Base-by-base conservation (phyloP, 371 early-diverging fungal genomes). In the Zychaea mexicana region DNA sequence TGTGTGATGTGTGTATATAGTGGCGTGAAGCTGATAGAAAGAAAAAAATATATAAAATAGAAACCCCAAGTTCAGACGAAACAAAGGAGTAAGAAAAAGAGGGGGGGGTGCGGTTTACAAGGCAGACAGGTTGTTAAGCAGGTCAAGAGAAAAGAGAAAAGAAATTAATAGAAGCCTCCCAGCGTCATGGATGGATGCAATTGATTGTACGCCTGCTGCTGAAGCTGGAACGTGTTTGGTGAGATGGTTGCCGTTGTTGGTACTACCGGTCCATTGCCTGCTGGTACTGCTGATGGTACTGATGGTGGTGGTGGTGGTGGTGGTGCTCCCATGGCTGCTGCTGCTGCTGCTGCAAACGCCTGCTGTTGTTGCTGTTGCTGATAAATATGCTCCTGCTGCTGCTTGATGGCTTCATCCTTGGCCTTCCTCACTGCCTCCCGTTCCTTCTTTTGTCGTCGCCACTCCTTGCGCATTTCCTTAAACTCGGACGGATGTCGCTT, bases 381-480 rank as follows among this genome's bases (percentile, higher is more conserved):
- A 27, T 53, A 53, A 30, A 53, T 19, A 17, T 46, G 52, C 21
- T 56, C 42, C 31, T 57, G 57, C 9, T 62, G 61, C 46, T 65
- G 65, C 22, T 68, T 73, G 70, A 78, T 53, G 62, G 72, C 57
- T 77, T 77, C 56, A 53, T 77, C 73, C 56, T 76, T 74, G 19
- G 66, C 65, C 27, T 71, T 67, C n/a, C 19, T 46, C 28, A 64
- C 69, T 22, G 66, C 70, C 49, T 81, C 81, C 55, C 78, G 60
- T 62, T 81, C 81, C 52, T 81, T 81, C 62, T 81, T 81, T 57
- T 81, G 81, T 60, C 74, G 67, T 58, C 81, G 78, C 81, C 81
- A 81, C 66, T 74, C 73, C 62, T 81, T 77, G 39, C 88, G 74
- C 71, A 87, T 78, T 60, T 86, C 89, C 69, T 87, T 86, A 69